Evolutionary conservation across 2,329 filamentous ascomycete genomes (phyloP).

Genomic region (Ceratocystis eucalypticola): DNA sequence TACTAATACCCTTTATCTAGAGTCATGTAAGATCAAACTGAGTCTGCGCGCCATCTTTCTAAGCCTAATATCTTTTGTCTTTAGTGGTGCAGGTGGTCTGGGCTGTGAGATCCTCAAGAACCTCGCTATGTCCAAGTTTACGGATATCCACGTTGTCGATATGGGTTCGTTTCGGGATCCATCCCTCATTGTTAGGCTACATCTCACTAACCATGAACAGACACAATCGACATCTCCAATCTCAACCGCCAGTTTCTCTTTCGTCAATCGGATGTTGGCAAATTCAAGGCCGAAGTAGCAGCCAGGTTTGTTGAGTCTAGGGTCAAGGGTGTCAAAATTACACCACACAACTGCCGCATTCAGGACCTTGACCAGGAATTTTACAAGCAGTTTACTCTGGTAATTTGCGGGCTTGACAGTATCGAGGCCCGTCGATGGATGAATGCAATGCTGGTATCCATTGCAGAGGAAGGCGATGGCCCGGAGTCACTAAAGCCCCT

Average conservation of each 20-base stretch:
- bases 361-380: constrained; percentile 95
- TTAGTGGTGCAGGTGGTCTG: constrained; percentile 78
- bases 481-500: constrained; percentile 81
- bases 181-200: neutral
- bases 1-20: constrained; percentile 25
- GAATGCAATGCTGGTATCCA: constrained; percentile 79
- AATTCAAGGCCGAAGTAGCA: constrained; percentile 84
- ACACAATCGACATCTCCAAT: constrained; percentile 97
- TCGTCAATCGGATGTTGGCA: constrained; percentile 79
- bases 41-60: constrained; percentile 20
- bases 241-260: constrained; percentile 97
- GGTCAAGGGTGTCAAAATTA: constrained; percentile 84
- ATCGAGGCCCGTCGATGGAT: constrained; percentile 98
- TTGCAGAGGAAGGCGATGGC: constrained; percentile 66
- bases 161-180: constrained; percentile 51
- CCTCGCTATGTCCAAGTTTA: constrained; percentile 87
- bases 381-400: constrained; percentile 90
- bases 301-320: constrained; percentile 81
- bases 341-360: constrained; percentile 84
- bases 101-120: constrained; percentile 97
- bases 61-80: constrained; percentile 20
- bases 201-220: constrained; percentile 30
- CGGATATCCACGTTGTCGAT: constrained; percentile 95
- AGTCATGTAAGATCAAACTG: constrained; percentile 33
- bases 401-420: constrained; percentile 90